Evolutionary conservation across 768 basidiomycete species (phyloP).

Genomic region (Solioccasus polychromus): DNA sequence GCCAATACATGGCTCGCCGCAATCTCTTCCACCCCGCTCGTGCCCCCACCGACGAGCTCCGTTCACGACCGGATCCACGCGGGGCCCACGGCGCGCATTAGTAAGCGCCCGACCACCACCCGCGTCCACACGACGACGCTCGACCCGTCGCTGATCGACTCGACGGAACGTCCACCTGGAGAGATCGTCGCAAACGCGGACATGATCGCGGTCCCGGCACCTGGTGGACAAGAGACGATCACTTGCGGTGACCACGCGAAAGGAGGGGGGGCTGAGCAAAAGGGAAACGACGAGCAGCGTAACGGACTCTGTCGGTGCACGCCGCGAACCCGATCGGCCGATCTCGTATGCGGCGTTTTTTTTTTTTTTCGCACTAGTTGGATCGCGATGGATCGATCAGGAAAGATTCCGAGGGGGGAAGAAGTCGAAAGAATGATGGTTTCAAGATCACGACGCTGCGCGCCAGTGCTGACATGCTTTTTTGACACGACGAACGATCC

Average conservation of each 20-base stretch:
- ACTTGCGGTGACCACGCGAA: constrained; percentile 91
- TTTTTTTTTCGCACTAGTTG: no score
- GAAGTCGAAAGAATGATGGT: no score
- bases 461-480: no score
- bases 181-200: constrained; percentile 79
- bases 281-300: constrained; percentile 93
- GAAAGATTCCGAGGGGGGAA: no score
- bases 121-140: constrained; percentile 76
- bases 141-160: constrained; percentile 79
- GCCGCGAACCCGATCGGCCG: constrained; percentile 91
- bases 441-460: no score
- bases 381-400: no score
- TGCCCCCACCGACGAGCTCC: constrained; percentile 70
- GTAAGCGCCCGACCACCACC: constrained; percentile 75
- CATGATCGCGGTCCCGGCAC: constrained; percentile 90
- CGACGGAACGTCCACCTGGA: constrained; percentile 96
- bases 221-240: constrained; percentile 84
- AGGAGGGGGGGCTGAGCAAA: constrained; percentile 95
- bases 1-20: constrained; percentile 74
- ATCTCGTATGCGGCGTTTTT: constrained; percentile 95
- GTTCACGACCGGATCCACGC: constrained; percentile 94
- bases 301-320: constrained; percentile 81
- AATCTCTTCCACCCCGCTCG: constrained; percentile 66
- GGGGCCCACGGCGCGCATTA: constrained; percentile 89
- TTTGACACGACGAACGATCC: no score